These are phyloP conservation scores for Lodderomyces parapsilosis DNA, from an alignment of 1,139 yeast genomes.

Conservation along the genomic window DNA sequence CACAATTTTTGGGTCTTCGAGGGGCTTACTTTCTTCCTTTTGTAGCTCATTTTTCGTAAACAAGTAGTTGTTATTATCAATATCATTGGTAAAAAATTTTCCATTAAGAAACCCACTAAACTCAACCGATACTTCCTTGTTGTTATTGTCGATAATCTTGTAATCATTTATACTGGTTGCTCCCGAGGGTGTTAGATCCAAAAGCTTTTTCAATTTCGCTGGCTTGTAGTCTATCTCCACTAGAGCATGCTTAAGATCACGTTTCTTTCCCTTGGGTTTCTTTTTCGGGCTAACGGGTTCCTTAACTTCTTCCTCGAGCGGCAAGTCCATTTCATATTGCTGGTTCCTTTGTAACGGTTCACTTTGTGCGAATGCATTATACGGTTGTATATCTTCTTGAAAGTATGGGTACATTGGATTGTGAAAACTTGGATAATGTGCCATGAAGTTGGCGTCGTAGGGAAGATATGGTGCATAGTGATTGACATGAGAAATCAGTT, in stretches of 20 bases:
- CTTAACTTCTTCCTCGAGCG: neutral
- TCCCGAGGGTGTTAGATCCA: slow-evolving; percentile 29
- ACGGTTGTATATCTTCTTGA: slow-evolving; percentile 1
- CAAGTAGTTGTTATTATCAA: slow-evolving; percentile 40
- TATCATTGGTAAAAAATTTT: slow-evolving; percentile 42
- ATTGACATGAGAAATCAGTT: slow-evolving; percentile 13
- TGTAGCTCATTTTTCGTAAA: slow-evolving; percentile 20
- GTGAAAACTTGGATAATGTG: slow-evolving; percentile 5
- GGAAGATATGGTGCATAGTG: slow-evolving; percentile 14
- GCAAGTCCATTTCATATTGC: neutral
- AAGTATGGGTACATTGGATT: slow-evolving; percentile 5
- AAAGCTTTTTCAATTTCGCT: slow-evolving; percentile 26
- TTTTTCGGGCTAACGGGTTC: slow-evolving; percentile 10
- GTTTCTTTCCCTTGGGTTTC: slow-evolving; percentile 15
- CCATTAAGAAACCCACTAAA: slow-evolving; percentile 44
- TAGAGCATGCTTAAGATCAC: slow-evolving; percentile 11
- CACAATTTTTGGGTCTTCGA: slow-evolving; percentile 36
- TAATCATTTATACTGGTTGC: slow-evolving; percentile 20
- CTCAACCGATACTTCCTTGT: slow-evolving; percentile 24
- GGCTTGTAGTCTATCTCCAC: slow-evolving; percentile 26
- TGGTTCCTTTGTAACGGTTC: neutral
- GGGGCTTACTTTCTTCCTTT: slow-evolving; percentile 11
- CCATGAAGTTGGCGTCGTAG: slow-evolving; percentile 11
- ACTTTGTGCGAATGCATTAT: neutral
- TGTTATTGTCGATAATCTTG: slow-evolving; percentile 31